Evolutionary conservation across 1,284 basidiomycete species (phyloP), one percentile per base, ranked within the genome.

Genomic region (Porodaedalea pini): DNA sequence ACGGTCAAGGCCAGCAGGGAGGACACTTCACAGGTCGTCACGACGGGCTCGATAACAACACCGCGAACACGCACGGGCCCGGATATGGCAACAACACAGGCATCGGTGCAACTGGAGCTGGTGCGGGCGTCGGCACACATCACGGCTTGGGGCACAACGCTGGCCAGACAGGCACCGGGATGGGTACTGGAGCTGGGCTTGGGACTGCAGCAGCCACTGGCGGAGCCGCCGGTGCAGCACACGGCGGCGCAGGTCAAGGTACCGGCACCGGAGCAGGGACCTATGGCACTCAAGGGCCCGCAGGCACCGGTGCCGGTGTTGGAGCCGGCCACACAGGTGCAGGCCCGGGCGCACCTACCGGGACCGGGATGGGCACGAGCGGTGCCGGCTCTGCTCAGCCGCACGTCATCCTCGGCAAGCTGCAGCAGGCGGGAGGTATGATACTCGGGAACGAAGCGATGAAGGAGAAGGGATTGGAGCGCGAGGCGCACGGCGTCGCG

Each of bases 381-480:
- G 31, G 27, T 3, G n/a, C 17, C 29, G 27, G 48, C 6, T 3
- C 29, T n/a, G 41, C 45, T 19, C 54, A 56, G 19, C 27, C 32
- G 15, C 34, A 52, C 13, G 49, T 57, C 34, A 40, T 57, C 23
- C 41, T 36, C 17, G 59, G 59, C 2, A 61, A 57, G 27, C 43
- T 61, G 6, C 59, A 57, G 23, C 59, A 61, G 19, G 56, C 51
- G 10, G 59, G 51, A 1, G 59, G 59, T 5, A 54, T 44, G 51
- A 21, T 57, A 2, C 44, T 61, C 11, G 36, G 19, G n/a, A 43
- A 55, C 45, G 52, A 57, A 6, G 23, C 39, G 17, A 54, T 57
- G 59, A 37, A 31, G 5, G 56, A 41, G 29, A 54, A 57, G 21
- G 59, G 59, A 2, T 25, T 54, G 25, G 51, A 57, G 21, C 57